A percentile compares a stretch with the other conserved stretches of the same genome.
These are phyloP conservation scores for Xerocomus brunneocitrinus DNA, from an alignment of 768 basidiomycete species.

Conservation along the genomic window DNA sequence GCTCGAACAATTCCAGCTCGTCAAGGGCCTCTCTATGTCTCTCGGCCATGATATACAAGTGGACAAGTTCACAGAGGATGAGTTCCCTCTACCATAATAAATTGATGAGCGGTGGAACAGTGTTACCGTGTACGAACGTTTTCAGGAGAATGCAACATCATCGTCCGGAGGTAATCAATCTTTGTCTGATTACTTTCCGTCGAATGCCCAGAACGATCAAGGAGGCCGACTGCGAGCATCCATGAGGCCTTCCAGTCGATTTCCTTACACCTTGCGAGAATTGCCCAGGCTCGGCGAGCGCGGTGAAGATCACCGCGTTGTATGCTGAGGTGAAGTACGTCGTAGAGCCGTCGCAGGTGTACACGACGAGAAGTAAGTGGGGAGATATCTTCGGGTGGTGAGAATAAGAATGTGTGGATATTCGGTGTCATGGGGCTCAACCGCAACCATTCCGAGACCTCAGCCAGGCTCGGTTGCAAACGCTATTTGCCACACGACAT, in stretches of 20 bases:
- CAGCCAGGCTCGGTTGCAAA: neutral
- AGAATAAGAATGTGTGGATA: slow-evolving; percentile 56
- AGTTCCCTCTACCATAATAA: slow-evolving; percentile 51
- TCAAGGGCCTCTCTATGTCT: slow-evolving; percentile 70
- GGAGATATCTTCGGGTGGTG: slow-evolving; percentile 45
- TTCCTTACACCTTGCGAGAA: slow-evolving; percentile 75
- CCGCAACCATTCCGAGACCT: too few relatives aligned
- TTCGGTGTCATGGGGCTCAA: slow-evolving; percentile 14
- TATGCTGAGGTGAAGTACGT: slow-evolving; percentile 67
- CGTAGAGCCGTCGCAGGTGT: slow-evolving; percentile 71
- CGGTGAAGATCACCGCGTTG: slow-evolving; percentile 60
- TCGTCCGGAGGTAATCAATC: slow-evolving; percentile 58
- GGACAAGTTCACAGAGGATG: slow-evolving; percentile 71
- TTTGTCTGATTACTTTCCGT: slow-evolving; percentile 32
- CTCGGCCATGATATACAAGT: slow-evolving; percentile 56
- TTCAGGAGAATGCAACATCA: slow-evolving; percentile 67
- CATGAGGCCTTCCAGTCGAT: slow-evolving; percentile 70
- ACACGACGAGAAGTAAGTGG: slow-evolving; percentile 57
- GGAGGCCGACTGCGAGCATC: slow-evolving; percentile 58
- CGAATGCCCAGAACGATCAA: slow-evolving; percentile 34
- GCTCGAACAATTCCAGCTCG: slow-evolving; percentile 75
- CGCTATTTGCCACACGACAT: slow-evolving; percentile 6
- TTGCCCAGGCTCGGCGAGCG: slow-evolving; percentile 68
- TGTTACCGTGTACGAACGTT: slow-evolving; percentile 43
- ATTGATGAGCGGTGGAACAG: slow-evolving; percentile 10